phyloP scores from a whole-genome alignment of 2,329 filamentous ascomycete species.

The Polytolypa hystricis region DNA sequence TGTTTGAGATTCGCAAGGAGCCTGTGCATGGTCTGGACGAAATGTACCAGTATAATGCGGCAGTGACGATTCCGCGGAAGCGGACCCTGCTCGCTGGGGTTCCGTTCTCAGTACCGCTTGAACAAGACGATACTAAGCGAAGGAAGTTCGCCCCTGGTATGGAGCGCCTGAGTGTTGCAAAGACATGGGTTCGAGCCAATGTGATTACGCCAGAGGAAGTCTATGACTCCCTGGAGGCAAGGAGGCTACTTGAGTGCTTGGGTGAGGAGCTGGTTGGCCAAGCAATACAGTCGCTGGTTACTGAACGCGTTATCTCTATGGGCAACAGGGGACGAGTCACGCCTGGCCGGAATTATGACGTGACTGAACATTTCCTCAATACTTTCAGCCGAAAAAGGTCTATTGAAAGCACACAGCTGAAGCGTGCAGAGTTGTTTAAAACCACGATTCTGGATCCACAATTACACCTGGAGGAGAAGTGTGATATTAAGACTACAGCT shows the following conservation, averaged over 20 bases:
- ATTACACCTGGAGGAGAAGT: slow-evolving; percentile 22
- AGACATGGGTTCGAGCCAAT: slow-evolving; percentile 40
- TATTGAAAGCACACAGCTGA: slow-evolving; percentile 30
- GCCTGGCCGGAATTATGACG: slow-evolving; percentile 34
- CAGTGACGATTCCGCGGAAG: slow-evolving; percentile 24
- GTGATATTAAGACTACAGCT: slow-evolving; percentile 25
- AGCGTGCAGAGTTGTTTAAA: slow-evolving; percentile 33
- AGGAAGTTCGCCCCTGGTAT: slow-evolving; percentile 10
- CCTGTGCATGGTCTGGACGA: slow-evolving; percentile 22
- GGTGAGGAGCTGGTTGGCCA: slow-evolving; percentile 25
- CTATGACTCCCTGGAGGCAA: slow-evolving; percentile 30
- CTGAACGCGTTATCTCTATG: slow-evolving; percentile 29
- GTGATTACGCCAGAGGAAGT: slow-evolving; percentile 32
- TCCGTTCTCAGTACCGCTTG: slow-evolving; percentile 25
- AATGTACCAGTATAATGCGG: slow-evolving; percentile 22
- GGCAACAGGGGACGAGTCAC: slow-evolving; percentile 28
- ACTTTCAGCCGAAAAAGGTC: slow-evolving; percentile 30
- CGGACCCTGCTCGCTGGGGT: slow-evolving; percentile 23
- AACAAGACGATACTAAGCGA: slow-evolving; percentile 4
- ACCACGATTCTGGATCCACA: slow-evolving; percentile 28
- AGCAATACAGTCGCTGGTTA: slow-evolving; percentile 31
- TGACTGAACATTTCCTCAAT: slow-evolving; percentile 32
- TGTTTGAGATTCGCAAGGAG: slow-evolving; percentile 32
- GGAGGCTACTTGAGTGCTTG: slow-evolving; percentile 22
- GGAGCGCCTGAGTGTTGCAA: slow-evolving; percentile 26